A percentile compares a stretch with the other conserved stretches of the same genome.
Conservation (phyloP, 257 asterid species). For the Solanum lycopersicoides region DNA sequence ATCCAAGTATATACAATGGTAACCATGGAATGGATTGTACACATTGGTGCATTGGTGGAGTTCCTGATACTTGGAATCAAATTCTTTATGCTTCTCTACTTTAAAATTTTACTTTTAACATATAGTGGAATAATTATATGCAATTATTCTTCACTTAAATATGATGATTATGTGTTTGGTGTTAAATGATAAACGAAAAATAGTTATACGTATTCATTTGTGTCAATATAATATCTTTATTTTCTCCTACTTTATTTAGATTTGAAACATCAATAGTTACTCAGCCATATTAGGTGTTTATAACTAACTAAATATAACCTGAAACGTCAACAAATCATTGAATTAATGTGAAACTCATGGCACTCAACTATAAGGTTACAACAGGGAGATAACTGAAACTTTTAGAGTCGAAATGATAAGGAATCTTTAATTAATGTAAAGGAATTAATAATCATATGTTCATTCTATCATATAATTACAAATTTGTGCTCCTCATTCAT, state of each 20-base stretch:
- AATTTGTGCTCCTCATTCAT: background rate
- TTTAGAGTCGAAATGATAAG: background rate
- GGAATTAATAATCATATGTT: background rate
- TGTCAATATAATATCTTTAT: background rate
- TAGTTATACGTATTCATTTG: background rate
- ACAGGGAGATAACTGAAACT: too few species aligned
- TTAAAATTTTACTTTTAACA: background rate
- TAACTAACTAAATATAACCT: background rate
- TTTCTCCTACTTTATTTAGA: background rate
- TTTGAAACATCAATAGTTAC: background rate
- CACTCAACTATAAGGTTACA: background rate
- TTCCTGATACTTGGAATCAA: conserved; percentile 60
- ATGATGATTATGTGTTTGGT: background rate
- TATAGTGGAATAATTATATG: background rate
- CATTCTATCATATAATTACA: background rate
- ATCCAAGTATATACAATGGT: conserved; percentile 29
- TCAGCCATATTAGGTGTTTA: background rate
- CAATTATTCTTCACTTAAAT: background rate
- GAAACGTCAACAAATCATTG: background rate
- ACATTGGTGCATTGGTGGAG: conserved; percentile 68
- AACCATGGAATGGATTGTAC: conserved; percentile 45
- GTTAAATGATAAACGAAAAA: too few species aligned
- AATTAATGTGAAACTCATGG: background rate
- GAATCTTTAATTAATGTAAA: background rate
- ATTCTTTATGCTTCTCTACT: conserved; percentile 23